Percentiles rank a stretch among this genome's conserved stretches.
Evolutionary conservation across 257 asterid genomes (phyloP).

Genomic region (Haberlea rhodopensis): DNA sequence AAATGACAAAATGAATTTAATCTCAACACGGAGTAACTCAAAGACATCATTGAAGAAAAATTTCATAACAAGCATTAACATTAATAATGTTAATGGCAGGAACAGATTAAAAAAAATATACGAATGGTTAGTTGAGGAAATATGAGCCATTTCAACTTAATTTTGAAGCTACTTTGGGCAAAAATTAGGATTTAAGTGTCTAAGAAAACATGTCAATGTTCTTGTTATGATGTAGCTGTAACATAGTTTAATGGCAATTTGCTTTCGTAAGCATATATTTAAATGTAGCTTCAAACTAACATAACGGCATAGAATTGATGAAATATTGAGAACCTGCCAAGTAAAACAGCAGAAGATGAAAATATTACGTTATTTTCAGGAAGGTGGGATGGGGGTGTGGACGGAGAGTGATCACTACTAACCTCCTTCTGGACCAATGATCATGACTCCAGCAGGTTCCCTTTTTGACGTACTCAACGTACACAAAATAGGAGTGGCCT

Average conservation of each 20-base stretch:
- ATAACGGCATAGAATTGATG: slow-evolving; percentile 4
- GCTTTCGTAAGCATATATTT: slow-evolving; percentile 2
- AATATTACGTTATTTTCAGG: not conserved
- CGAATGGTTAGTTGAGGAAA: not conserved
- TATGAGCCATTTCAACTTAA: not conserved
- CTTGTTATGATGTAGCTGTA: not conserved
- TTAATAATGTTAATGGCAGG: too few species aligned
- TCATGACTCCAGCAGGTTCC: slow-evolving; percentile 63
- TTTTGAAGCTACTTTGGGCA: not conserved
- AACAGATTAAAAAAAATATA: not conserved
- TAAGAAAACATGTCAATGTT: not conserved
- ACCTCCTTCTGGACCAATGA: slow-evolving; percentile 99
- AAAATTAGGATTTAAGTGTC: not conserved
- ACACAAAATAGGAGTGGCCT: slow-evolving; percentile 68
- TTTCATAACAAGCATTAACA: too few species aligned
- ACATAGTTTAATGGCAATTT: not conserved
- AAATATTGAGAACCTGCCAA: not conserved
- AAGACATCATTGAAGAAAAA: not conserved
- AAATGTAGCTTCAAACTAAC: slow-evolving; percentile 3
- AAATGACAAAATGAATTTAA: not conserved
- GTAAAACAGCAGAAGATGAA: not conserved
- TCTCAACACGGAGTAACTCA: not conserved
- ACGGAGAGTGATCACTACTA: slow-evolving; percentile 26
- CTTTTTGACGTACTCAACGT: slow-evolving; percentile 39
- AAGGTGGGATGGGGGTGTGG: slow-evolving; percentile 1